Base-by-base conservation (phyloP, 176 grass and related monocot species). In the Saccharum officinarum region DNA sequence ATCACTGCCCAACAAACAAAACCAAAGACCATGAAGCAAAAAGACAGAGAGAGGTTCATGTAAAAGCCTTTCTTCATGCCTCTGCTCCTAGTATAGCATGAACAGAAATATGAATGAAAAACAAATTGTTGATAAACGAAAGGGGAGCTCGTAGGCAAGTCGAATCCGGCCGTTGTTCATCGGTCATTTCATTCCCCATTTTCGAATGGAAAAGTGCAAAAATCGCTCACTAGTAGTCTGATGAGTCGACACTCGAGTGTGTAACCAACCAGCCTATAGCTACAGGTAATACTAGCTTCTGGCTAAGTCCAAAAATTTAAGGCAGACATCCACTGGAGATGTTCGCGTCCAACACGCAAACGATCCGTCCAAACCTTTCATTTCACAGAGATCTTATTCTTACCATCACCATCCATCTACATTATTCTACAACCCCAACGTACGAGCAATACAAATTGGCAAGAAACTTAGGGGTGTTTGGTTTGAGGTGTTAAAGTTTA, bases 311-410 rank as follows among this genome's bases (percentile, higher is more conserved):
- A 28, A 28, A 28, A 28, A 28, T 28, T 28, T 28, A n/a, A 54
- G 30, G 33, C 9, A 64, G 87, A 3, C 64, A 42, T 64, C 52
- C 78, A 89, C 63, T 71, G 0, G 50, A 77, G 76, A 89, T 76
- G 11, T 54, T 16, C 65, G 63, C 46, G 65, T 65, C 83, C 72
- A 50, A 45, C 65, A 82, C 66, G 83, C 83, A 82, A 90, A 89
- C 22, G 23, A 77, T 67, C 50, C 14, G 20, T 26, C n/a, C 49
- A 81, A n/a, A 49, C 63, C 39, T 63, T 79, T 62, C 77, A 7
- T 50, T 59, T 59, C 55, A 59, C 20, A 59, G 8, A 20, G 5
- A 89, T 81, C 70, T 28, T 18, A 30, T 75, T 34, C 33, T 34
- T 34, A 34, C 2, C 17, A 45, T 30, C 20, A n/a, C 45, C 25